A percentile compares a stretch with the other conserved stretches of the same genome.
Evolutionary conservation across 1,284 basidiomycete species (phyloP).

Genomic region (Butyriboletus pseudospeciosus): DNA sequence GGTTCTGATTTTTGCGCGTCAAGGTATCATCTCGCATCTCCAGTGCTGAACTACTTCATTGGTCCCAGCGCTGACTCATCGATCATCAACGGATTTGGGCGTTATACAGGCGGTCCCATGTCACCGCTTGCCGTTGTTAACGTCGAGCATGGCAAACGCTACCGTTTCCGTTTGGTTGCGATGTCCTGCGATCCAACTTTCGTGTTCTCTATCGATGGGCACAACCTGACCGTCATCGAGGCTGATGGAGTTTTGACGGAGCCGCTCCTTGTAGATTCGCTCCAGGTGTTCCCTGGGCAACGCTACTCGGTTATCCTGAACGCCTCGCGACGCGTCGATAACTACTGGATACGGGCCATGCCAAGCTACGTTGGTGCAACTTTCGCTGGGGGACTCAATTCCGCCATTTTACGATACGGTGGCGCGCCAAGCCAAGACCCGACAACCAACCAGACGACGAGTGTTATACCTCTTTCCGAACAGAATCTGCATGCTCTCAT

Average conservation of each 20-base stretch:
- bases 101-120: constrained; percentile 25
- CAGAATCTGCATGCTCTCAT: constrained; percentile 33
- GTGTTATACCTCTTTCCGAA: constrained; percentile 28
- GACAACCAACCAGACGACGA: constrained; percentile 27
- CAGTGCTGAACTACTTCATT: constrained; percentile 17
- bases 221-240: constrained; percentile 37
- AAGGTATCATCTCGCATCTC: constrained; percentile 25
- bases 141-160: constrained; percentile 27
- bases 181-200: constrained; percentile 29
- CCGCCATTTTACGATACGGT: constrained; percentile 52
- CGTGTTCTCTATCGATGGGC: constrained; percentile 32
- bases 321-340: constrained; percentile 22
- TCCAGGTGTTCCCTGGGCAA: constrained; percentile 25
- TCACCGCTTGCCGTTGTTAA: constrained; percentile 28
- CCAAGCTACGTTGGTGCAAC: constrained; percentile 10
- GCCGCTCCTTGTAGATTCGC: constrained; percentile 30
- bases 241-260: constrained; percentile 31
- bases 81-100: constrained; percentile 33
- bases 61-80: constrained; percentile 22
- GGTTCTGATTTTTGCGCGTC: not conserved
- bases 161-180: constrained; percentile 32
- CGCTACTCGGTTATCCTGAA: constrained; percentile 30
- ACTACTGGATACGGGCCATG: constrained; percentile 31
- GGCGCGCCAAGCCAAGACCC: constrained; percentile 44
- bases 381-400: constrained; percentile 40